Evolutionary conservation across 176 grass and related monocot genomes (phyloP), one percentile per base, ranked within the genome.

Genomic region (Metroxylon sagu): DNA sequence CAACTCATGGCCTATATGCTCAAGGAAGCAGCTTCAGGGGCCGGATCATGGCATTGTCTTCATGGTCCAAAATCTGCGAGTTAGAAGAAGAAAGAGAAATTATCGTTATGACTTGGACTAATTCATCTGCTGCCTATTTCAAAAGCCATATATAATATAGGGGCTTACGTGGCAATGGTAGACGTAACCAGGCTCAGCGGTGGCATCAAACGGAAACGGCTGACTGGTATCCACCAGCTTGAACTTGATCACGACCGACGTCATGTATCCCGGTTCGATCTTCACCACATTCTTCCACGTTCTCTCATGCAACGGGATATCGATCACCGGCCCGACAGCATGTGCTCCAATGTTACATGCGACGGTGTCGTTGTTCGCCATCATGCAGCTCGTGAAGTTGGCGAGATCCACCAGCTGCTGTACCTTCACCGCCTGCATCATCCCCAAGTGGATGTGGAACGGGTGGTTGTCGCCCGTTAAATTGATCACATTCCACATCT

Each of bases 11-110:
- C n/a, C n/a, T n/a, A n/a, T n/a, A n/a, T n/a, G n/a, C n/a, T n/a
- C n/a, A n/a, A n/a, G n/a, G n/a, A n/a, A n/a, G n/a, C n/a, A 96
- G 71, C 69, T 82, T 90, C 61, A 95, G 82, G 4, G 86, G 91
- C 18, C 91, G 80, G 83, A 90, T 95, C 91, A 95, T 90, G 54
- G 81, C 91, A 54, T 96, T 96, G 59, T 96, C 91, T 77, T 96
- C 91, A 16, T 90, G 91, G 25, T 90, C 91, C 62, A 96, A 69
- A 71, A 96, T 90, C 90, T 95, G 74, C 58, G 26, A 25, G n/a
- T n/a, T n/a, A n/a, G n/a, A n/a, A n/a, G n/a, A n/a, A n/a, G n/a
- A n/a, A n/a, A n/a, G n/a, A n/a, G n/a, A n/a, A n/a, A n/a, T n/a
- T n/a, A n/a, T n/a, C n/a, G n/a, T n/a, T n/a, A n/a, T n/a, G n/a